phyloP scores from a whole-genome alignment of 441 rosid species.

The Eruca vesicaria region DNA sequence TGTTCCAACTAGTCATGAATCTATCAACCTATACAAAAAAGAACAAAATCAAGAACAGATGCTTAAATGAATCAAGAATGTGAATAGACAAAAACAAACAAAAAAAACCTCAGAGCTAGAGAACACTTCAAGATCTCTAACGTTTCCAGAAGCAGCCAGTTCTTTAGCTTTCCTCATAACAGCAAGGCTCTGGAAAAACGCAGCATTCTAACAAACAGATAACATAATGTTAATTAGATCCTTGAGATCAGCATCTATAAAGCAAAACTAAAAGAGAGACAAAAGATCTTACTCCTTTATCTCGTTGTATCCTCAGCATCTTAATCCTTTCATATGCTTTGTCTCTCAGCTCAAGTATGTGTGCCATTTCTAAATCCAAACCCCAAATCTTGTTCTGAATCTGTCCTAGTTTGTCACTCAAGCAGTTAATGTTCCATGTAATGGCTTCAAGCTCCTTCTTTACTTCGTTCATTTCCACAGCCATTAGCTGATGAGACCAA shows the following conservation, averaged over 20 bases:
- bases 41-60: slow-evolving; percentile 15
- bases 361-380: slow-evolving; percentile 14
- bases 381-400: background rate
- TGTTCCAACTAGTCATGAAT: slow-evolving; percentile 68
- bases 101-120: slow-evolving; percentile 34
- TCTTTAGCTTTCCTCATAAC: slow-evolving; percentile 35
- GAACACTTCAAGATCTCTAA: slow-evolving; percentile 28
- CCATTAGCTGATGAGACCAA: slow-evolving; percentile 4
- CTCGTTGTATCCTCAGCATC: slow-evolving; percentile 26
- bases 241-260: background rate
- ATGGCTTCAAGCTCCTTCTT: slow-evolving; percentile 27
- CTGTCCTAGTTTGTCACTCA: slow-evolving; percentile 17
- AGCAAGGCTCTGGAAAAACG: slow-evolving; percentile 21
- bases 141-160: slow-evolving; percentile 29
- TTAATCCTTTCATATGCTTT: slow-evolving; percentile 18
- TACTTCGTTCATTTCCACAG: slow-evolving; percentile 23
- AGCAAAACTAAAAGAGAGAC: background rate
- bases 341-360: slow-evolving; percentile 25
- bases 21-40: slow-evolving; percentile 53
- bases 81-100: background rate
- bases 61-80: background rate
- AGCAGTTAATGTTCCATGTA: slow-evolving; percentile 17
- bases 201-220: slow-evolving; percentile 24
- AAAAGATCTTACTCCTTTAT: slow-evolving; percentile 15
- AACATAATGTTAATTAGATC: background rate